A percentile compares a stretch with the other conserved stretches of the same genome.
Conservation (phyloP, 306 rosid genomes). For the Glycine tomentella region DNA sequence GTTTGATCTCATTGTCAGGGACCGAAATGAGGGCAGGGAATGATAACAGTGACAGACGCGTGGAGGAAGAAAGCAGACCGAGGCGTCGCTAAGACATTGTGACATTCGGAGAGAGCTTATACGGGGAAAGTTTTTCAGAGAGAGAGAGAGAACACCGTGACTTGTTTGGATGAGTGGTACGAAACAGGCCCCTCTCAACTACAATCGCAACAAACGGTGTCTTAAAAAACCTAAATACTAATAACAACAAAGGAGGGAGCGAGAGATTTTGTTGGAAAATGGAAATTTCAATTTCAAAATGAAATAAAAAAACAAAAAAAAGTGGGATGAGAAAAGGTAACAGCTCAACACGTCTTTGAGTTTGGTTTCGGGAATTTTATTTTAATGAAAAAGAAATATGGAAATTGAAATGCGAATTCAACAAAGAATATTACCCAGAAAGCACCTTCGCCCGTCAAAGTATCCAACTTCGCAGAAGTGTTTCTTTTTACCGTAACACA, state of each 20-base stretch:
- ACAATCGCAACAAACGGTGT: slow-evolving; percentile 59
- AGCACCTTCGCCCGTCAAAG: slow-evolving; percentile 28
- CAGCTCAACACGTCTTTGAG: slow-evolving; percentile 87
- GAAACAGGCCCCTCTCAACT: slow-evolving; percentile 56
- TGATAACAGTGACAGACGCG: slow-evolving; percentile 57
- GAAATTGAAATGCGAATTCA: not conserved
- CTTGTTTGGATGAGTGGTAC: slow-evolving; percentile 50
- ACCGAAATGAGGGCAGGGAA: slow-evolving; percentile 16
- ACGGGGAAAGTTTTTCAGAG: slow-evolving; percentile 6
- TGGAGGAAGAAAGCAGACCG: slow-evolving; percentile 55
- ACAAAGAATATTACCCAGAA: slow-evolving; percentile 43
- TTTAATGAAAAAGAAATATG: not conserved
- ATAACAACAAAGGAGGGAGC: slow-evolving; percentile 31
- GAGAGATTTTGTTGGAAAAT: slow-evolving; percentile 2
- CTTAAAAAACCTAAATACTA: slow-evolving; percentile 22
- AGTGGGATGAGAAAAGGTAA: slow-evolving; percentile 41
- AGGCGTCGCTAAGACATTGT: slow-evolving; percentile 58
- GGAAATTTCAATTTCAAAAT: no score
- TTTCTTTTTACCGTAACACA: slow-evolving; percentile 21
- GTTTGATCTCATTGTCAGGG: slow-evolving; percentile 73
- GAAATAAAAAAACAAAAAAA: not conserved
- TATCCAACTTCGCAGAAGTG: not conserved
- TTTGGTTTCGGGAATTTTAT: slow-evolving; percentile 47
- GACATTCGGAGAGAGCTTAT: slow-evolving; percentile 66
- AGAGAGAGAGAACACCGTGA: slow-evolving; percentile 17